Conservation (phyloP, 805 yeast genomes). For the Myxozyma geophila region DNA sequence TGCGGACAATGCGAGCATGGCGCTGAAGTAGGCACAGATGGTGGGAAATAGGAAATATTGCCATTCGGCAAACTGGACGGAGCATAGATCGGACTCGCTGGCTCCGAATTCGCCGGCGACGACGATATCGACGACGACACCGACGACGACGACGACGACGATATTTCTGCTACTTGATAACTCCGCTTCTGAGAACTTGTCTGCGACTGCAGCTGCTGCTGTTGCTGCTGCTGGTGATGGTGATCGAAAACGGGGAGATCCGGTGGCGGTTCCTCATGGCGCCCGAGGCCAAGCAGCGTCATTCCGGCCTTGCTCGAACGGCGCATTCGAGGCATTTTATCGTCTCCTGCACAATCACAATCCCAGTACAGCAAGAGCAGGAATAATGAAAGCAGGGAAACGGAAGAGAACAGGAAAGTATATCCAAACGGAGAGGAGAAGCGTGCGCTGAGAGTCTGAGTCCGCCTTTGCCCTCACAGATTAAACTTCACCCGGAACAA, state of each 20-base stretch:
- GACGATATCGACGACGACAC: slow-evolving; percentile 14
- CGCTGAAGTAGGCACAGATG: slow-evolving; percentile 12
- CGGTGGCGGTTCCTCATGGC: slow-evolving; percentile 4
- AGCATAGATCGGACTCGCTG: slow-evolving; percentile 17
- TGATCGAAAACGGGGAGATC: neutral
- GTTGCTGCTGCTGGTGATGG: neutral
- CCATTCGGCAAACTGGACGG: neutral
- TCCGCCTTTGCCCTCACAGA: no score
- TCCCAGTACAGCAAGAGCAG: neutral
- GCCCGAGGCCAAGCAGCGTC: slow-evolving; percentile 2
- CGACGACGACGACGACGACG: slow-evolving; percentile 18
- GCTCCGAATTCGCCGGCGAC: slow-evolving; percentile 18
- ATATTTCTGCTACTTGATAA: slow-evolving; percentile 14
- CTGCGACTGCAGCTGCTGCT: neutral
- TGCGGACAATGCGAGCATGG: neutral
- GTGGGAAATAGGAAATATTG: neutral
- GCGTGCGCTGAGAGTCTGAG: no score
- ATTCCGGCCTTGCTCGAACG: slow-evolving; percentile 3
- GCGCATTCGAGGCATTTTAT: slow-evolving; percentile 3
- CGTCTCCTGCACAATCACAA: neutral
- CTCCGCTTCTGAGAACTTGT: slow-evolving; percentile 5
- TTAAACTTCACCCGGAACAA: slow-evolving; percentile 4
- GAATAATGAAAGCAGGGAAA: neutral
- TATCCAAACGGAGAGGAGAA: no score
- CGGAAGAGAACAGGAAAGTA: no score